These are phyloP conservation scores for Pleurotus tuoliensis DNA, from an alignment of 768 basidiomycete genomes.

Conservation along the genomic window DNA sequence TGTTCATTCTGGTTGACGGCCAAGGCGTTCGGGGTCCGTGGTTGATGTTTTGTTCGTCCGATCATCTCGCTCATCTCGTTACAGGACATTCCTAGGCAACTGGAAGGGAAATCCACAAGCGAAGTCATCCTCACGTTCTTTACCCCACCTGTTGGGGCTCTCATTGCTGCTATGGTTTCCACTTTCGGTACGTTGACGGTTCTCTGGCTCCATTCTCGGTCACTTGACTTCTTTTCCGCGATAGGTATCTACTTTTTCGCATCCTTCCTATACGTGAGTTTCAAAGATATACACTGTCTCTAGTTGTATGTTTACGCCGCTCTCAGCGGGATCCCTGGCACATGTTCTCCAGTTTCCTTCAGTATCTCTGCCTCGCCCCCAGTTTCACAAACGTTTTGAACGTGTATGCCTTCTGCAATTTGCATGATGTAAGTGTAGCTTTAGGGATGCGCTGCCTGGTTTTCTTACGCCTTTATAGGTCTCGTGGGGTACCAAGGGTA, in stretches of 20 bases:
- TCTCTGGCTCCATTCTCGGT: not conserved
- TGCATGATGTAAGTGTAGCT: conserved; percentile 67
- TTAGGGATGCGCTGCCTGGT: not conserved
- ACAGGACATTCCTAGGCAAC: conserved; percentile 49
- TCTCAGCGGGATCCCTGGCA: conserved; percentile 93
- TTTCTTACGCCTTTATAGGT: conserved; percentile 37
- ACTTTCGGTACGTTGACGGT: conserved; percentile 62
- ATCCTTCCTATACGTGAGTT: conserved; percentile 80
- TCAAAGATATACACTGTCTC: not conserved
- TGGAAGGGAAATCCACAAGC: conserved; percentile 44
- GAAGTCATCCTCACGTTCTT: conserved; percentile 62
- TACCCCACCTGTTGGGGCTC: conserved; percentile 68
- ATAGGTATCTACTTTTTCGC: conserved; percentile 77
- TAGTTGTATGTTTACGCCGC: not conserved
- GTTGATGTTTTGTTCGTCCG: not conserved
- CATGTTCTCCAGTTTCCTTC: conserved; percentile 91
- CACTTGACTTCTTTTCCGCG: conserved; percentile 10
- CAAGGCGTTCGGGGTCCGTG: conserved; percentile 67
- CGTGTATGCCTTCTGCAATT: conserved; percentile 96
- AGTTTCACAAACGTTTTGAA: conserved; percentile 95
- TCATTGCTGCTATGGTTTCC: conserved; percentile 84
- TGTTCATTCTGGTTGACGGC: conserved; percentile 85
- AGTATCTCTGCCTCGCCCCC: conserved; percentile 86
- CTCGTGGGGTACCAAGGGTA: conserved; percentile 94
- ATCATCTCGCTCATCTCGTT: not conserved